phyloP scores from a whole-genome alignment of 1,284 basidiomycete species.

The Inonotus hispidus region DNA sequence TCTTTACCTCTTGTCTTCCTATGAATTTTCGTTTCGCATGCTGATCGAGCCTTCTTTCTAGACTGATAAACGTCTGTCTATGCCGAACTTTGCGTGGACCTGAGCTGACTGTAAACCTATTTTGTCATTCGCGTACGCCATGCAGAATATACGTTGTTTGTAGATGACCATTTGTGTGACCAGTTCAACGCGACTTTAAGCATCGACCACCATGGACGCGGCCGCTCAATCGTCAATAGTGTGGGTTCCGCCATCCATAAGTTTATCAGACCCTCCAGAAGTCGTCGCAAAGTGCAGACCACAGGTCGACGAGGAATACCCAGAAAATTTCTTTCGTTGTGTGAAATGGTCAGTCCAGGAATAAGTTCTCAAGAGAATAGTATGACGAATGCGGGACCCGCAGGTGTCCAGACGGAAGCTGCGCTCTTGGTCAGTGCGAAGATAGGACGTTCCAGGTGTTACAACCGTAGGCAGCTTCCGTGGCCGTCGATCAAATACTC shows the following conservation, averaged over 20 bases:
- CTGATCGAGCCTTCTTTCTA: not conserved
- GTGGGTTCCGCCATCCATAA: constrained; percentile 1
- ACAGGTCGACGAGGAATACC: constrained; percentile 4
- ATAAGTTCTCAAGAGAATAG: not conserved
- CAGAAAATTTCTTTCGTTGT: constrained; percentile 41
- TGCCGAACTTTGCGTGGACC: not conserved
- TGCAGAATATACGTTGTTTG: constrained; percentile 1
- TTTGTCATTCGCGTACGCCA: constrained; percentile 4
- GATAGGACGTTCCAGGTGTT: constrained; percentile 49
- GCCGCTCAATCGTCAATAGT: not conserved
- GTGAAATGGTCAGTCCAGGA: constrained; percentile 45
- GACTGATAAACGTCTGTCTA: not conserved
- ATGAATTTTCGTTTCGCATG: not conserved
- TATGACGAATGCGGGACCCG: constrained; percentile 9
- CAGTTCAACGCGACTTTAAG: not conserved
- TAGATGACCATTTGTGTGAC: not conserved
- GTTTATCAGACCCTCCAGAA: not conserved
- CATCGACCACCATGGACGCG: not conserved
- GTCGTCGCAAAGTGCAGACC: constrained; percentile 5
- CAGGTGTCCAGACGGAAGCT: constrained; percentile 65
- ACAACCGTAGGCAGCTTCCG: constrained; percentile 30
- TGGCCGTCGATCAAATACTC: not conserved
- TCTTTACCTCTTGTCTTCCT: constrained; percentile 13
- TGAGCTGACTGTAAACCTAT: not conserved
- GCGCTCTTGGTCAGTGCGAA: constrained; percentile 55